A percentile compares a stretch with the other conserved stretches of the same genome.
Conservation (phyloP, 257 asterid species). For the Lithospermum erythrorhizon region DNA sequence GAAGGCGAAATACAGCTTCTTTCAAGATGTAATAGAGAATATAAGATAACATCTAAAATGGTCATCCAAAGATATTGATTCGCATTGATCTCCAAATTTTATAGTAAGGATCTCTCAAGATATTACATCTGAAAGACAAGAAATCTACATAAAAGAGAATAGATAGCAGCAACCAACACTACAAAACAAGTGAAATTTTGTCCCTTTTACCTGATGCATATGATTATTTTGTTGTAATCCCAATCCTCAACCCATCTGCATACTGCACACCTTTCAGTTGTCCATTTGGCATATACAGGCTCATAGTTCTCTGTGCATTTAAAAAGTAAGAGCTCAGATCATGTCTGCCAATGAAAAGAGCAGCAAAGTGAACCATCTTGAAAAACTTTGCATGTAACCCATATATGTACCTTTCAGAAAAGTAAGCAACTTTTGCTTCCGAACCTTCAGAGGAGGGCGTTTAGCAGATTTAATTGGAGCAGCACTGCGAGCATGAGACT, state of each 20-base stretch:
- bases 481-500: conserved; percentile 9
- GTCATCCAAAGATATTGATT: neutral
- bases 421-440: conserved; percentile 16
- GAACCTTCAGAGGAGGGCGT: conserved; percentile 14
- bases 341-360: conserved; percentile 11
- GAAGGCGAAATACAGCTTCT: neutral
- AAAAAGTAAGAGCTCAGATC: conserved; percentile 17
- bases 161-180: neutral
- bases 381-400: neutral
- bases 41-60: neutral
- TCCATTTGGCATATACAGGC: conserved; percentile 91
- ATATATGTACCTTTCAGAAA: conserved; percentile 17
- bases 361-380: conserved; percentile 1
- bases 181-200: neutral
- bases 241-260: conserved; percentile 99
- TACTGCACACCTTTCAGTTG: conserved; percentile 98
- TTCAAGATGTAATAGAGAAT: neutral
- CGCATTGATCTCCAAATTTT: neutral
- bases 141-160: neutral
- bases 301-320: conserved; percentile 59
- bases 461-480: conserved; percentile 13
- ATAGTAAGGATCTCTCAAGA: neutral
- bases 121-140: neutral
- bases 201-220: conserved; percentile 30
- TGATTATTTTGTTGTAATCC: conserved; percentile 93